phyloP scores from a whole-genome alignment of 2,329 filamentous ascomycete species.

The Pezicula carpinea region DNA sequence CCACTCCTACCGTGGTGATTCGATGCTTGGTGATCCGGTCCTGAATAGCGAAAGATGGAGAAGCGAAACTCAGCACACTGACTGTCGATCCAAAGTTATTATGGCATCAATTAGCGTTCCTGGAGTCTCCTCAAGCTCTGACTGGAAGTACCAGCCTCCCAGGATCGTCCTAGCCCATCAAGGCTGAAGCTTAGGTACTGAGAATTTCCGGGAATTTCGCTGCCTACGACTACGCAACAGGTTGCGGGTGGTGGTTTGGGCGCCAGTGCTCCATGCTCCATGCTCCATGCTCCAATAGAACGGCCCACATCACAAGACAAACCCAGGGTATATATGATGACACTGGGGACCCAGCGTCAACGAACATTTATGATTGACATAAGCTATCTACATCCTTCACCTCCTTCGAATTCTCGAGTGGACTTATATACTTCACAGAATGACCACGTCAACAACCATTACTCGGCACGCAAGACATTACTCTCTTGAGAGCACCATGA shows the following conservation, averaged over 20 bases:
- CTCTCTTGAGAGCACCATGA: constrained; percentile 22
- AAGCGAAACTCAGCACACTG: background rate
- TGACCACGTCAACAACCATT: constrained; percentile 14
- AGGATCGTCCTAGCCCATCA: background rate
- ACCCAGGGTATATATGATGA: constrained; percentile 22
- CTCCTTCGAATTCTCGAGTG: background rate
- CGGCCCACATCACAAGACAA: constrained; percentile 1
- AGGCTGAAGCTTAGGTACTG: background rate
- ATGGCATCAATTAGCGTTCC: background rate
- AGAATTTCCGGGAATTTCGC: too few species aligned
- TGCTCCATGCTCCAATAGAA: background rate
- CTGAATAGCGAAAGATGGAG: too few species aligned
- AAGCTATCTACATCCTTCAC: constrained; percentile 8
- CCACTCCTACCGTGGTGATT: too few species aligned
- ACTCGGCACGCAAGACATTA: constrained; percentile 19
- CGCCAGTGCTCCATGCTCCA: too few species aligned
- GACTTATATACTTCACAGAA: constrained; percentile 7
- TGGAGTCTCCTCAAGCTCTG: background rate
- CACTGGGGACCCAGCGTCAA: constrained; percentile 13
- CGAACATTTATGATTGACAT: background rate
- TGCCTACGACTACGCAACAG: background rate
- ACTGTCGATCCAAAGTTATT: background rate
- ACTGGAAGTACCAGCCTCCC: background rate
- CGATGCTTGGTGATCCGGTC: too few species aligned
- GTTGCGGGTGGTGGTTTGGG: too few species aligned